Percentiles rank a stretch among this genome's conserved stretches.
phyloP scores from a whole-genome alignment of 2,329 filamentous ascomycete species.

The Xylariaceae sp. region DNA sequence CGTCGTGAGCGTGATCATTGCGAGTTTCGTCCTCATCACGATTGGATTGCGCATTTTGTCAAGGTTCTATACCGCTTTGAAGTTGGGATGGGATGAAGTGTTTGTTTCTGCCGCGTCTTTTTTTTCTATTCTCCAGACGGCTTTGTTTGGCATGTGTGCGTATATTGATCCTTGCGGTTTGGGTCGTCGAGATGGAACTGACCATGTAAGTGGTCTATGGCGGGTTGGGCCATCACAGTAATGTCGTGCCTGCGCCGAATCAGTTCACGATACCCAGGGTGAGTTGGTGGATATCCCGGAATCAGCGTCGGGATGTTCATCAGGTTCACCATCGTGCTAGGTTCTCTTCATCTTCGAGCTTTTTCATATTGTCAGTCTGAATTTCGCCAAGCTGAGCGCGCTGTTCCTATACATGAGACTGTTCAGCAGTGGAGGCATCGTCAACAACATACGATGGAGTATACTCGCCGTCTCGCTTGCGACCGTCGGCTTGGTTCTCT shows the following conservation, averaged over 20 bases:
- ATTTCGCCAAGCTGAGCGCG: slow-evolving; percentile 22
- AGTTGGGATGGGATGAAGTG: slow-evolving; percentile 21
- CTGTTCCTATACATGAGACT: slow-evolving; percentile 20
- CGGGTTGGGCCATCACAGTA: slow-evolving; percentile 20
- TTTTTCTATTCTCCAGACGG: slow-evolving; percentile 15
- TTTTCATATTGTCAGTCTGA: slow-evolving; percentile 20
- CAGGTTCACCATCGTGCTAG: slow-evolving; percentile 6
- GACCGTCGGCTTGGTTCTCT: slow-evolving; percentile 17
- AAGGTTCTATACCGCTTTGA: slow-evolving; percentile 15
- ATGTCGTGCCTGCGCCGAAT: slow-evolving; percentile 18
- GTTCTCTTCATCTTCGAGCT: slow-evolving; percentile 23
- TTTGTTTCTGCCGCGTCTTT: slow-evolving; percentile 16
- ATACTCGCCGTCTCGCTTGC: slow-evolving; percentile 13
- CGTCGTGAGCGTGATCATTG: slow-evolving; percentile 13
- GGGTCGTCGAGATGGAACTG: neutral
- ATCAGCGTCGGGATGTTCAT: neutral
- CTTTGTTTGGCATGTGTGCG: slow-evolving; percentile 19
- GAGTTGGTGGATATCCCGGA: neutral
- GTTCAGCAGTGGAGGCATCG: slow-evolving; percentile 15
- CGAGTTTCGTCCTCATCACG: slow-evolving; percentile 13
- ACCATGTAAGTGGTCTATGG: slow-evolving; percentile 20
- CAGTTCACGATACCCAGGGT: slow-evolving; percentile 23
- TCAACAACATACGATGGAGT: slow-evolving; percentile 13
- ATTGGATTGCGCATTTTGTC: slow-evolving; percentile 17
- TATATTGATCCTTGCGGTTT: neutral